Conservation (phyloP, 2,329 filamentous ascomycete genomes). For the Byssochlamys sp. region DNA sequence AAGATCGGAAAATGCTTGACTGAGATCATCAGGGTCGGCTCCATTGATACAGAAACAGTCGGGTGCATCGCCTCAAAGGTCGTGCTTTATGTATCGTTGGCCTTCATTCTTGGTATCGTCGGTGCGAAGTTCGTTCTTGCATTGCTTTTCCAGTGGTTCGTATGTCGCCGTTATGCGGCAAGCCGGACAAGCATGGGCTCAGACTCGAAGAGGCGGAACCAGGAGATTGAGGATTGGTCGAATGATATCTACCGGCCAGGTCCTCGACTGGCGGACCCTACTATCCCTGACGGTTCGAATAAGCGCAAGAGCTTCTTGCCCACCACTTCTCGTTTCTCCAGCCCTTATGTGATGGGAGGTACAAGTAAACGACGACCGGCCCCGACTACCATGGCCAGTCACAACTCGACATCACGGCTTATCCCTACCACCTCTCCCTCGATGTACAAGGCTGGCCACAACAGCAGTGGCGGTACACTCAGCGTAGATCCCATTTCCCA, state of each 20-base stretch:
- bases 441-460: slow-evolving; percentile 56
- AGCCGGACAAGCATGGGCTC: slow-evolving; percentile 73
- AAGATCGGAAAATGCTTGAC: slow-evolving; percentile 75
- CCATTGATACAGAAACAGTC: slow-evolving; percentile 88
- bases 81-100: slow-evolving; percentile 84
- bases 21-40: slow-evolving; percentile 90
- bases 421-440: slow-evolving; percentile 52
- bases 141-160: slow-evolving; percentile 90
- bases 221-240: slow-evolving; percentile 95
- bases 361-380: slow-evolving; percentile 42
- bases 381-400: slow-evolving; percentile 92
- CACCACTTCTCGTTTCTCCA: slow-evolving; percentile 87
- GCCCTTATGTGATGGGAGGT: slow-evolving; percentile 70
- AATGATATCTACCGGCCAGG: slow-evolving; percentile 94
- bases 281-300: slow-evolving; percentile 60
- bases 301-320: slow-evolving; percentile 85
- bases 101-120: slow-evolving; percentile 86
- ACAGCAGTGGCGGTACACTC: slow-evolving; percentile 49
- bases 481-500: slow-evolving; percentile 35
- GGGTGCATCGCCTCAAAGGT: slow-evolving; percentile 97
- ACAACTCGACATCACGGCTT: slow-evolving; percentile 64
- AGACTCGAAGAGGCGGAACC: slow-evolving; percentile 72
- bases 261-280: slow-evolving; percentile 66
- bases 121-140: slow-evolving; percentile 78
- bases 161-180: slow-evolving; percentile 75